Evolutionary conservation across 768 basidiomycete species (phyloP), one percentile per base, ranked within the genome.

Genomic region (Gautieria morchelliformis): DNA sequence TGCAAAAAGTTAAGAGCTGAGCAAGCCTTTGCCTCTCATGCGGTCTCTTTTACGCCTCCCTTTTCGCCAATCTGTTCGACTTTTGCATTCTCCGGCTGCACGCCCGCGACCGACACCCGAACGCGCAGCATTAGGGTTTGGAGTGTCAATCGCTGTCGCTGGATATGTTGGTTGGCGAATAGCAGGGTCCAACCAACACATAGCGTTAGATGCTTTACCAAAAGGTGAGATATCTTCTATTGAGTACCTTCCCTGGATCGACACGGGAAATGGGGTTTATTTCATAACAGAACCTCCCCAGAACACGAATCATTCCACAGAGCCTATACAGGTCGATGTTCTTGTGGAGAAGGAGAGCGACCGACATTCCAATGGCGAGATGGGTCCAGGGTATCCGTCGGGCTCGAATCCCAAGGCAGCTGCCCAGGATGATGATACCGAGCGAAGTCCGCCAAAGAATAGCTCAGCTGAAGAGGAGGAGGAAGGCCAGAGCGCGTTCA

Each of bases 401-500:
- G 32, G 17, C 20, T 20, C 37, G 8, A 55, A 42, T 6, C 20
- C 30, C 12, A 53, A 24, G 40, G 19, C 10, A 17, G 35, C 3
- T 41, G 24, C 48, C 35, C 20, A 14, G 9, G 44, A 49, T 19
- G 17, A 48, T 15, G 10, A 14, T 37, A 24, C 33, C 32, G 20
- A n/a, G 15, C 15, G 20, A 39, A 17, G 14, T 33, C 27, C n/a
- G n/a, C 7, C 27, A 32, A 35, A 42, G n/a, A 39, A 58, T 12
- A 19, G 19, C 24, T 24, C 52, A 7, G 58, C 14, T 27, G 50
- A 24, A 40, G 35, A n/a, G 55, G 67, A 64, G 58, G 50, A 63
- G 58, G 56, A 68, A 49, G 63, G 69, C 1, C 68, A 68, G 27
- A 79, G 79, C 40, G 95, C 96, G 5, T 98, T 81, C 77, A 88